Percentiles rank a stretch among this genome's conserved stretches.
These are phyloP conservation scores for Phtheirospermum japonicum DNA, from an alignment of 257 asterid species.

Conservation along the genomic window DNA sequence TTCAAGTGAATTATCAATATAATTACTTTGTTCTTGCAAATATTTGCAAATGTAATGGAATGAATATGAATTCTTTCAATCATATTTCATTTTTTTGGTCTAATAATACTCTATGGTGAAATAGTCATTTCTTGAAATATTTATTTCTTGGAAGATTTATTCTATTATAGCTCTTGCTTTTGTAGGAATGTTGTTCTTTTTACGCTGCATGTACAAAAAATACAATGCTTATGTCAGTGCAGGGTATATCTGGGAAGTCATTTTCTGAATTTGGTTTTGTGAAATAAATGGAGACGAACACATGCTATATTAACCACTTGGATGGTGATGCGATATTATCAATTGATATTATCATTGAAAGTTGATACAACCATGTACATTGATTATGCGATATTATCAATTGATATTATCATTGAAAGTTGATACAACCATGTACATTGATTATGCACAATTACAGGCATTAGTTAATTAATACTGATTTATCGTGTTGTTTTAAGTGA, in stretches of 20 bases:
- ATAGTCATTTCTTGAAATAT: background rate
- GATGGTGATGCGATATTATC: constrained; percentile 77
- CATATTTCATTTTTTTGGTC: background rate
- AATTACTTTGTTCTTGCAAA: constrained; percentile 4
- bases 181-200: background rate
- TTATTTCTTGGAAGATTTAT: background rate
- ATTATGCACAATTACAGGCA: too few relatives aligned
- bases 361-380: too few relatives aligned
- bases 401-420: too few relatives aligned
- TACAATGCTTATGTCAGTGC: too few relatives aligned
- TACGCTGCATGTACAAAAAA: too few relatives aligned
- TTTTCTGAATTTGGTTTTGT: constrained; percentile 20
- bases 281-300: constrained; percentile 53
- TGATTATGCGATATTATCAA: too few relatives aligned
- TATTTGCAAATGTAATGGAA: background rate
- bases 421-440: too few relatives aligned
- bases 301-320: constrained; percentile 51
- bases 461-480: too few relatives aligned
- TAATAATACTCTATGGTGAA: background rate
- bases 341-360: too few relatives aligned
- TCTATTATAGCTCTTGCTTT: too few relatives aligned
- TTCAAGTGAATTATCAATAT: constrained; percentile 11
- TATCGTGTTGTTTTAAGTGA: too few relatives aligned
- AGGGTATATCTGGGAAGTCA: too few relatives aligned
- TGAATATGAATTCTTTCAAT: background rate